phyloP scores from a whole-genome alignment of 208 protist species.

The Endotrypanum monterogeii region DNA sequence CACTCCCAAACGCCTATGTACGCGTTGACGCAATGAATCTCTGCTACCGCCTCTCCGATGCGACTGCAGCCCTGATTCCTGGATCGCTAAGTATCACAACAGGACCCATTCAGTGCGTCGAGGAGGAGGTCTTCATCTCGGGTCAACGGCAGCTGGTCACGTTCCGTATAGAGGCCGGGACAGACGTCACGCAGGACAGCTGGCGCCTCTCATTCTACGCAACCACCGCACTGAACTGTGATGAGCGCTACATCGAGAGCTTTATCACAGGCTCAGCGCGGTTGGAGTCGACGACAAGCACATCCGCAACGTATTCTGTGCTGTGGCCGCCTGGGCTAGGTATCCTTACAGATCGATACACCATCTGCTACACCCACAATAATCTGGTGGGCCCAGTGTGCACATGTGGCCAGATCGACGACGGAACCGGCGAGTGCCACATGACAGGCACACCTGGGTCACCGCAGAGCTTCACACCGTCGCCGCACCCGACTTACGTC shows the following conservation, averaged over 20 bases:
- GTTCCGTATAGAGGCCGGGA: conserved; percentile 57
- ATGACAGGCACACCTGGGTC: conserved; percentile 50
- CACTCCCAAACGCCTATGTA: conserved; percentile 34
- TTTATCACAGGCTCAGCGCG: conserved; percentile 56
- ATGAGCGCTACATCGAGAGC: conserved; percentile 47
- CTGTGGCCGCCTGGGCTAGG: conserved; percentile 82
- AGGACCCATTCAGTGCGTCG: conserved; percentile 68
- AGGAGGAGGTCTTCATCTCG: conserved; percentile 50
- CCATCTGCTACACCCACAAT: conserved; percentile 81
- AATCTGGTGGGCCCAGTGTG: conserved; percentile 59
- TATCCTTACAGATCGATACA: conserved; percentile 47
- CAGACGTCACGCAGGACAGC: conserved; percentile 53
- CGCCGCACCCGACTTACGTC: conserved; percentile 78
- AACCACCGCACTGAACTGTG: conserved; percentile 46
- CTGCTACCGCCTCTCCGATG: conserved; percentile 73
- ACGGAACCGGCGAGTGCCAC: conserved; percentile 70
- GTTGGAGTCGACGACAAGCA: conserved; percentile 33
- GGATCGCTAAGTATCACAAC: conserved; percentile 46
- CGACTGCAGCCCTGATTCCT: conserved; percentile 63
- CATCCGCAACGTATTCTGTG: conserved; percentile 68
- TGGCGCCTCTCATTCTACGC: conserved; percentile 85
- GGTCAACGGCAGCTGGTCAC: conserved; percentile 66
- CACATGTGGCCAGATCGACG: conserved; percentile 81
- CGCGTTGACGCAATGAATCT: conserved; percentile 65
- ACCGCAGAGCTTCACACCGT: conserved; percentile 46